Evolutionary conservation across 176 grass and related monocot genomes (phyloP).

Genomic region (Alloteropsis semialata): DNA sequence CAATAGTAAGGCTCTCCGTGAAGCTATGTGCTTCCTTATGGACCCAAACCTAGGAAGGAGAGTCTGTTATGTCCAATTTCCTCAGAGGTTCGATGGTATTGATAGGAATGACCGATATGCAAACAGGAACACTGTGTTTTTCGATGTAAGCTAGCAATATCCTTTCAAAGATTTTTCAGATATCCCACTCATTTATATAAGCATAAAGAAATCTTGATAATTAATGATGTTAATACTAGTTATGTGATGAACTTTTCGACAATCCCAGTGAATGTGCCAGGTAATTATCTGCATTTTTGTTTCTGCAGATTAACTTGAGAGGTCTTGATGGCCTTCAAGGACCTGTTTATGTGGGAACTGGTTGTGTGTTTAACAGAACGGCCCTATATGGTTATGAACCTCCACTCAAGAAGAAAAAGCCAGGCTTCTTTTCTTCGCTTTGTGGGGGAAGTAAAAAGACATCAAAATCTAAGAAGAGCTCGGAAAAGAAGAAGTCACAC

Average conservation of each 20-base stretch:
- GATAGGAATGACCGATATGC: conserved; percentile 97
- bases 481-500: conserved; percentile 90
- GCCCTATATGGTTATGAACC: conserved; percentile 98
- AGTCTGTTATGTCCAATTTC: conserved; percentile 96
- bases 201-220: conserved; percentile 1
- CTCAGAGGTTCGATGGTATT: conserved; percentile 95
- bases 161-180: conserved; percentile 1
- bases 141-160: conserved; percentile 68
- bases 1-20: conserved; percentile 90
- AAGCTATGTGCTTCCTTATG: conserved; percentile 99
- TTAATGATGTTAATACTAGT: conserved; percentile 15
- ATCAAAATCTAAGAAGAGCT: conserved; percentile 60
- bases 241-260: background rate
- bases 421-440: conserved; percentile 62
- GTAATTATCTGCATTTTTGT: conserved; percentile 29
- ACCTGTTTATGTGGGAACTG: conserved; percentile 95
- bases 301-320: conserved; percentile 94
- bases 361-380: conserved; percentile 96
- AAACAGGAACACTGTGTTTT: conserved; percentile 96
- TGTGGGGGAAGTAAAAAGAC: conserved; percentile 75
- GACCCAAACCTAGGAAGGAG: conserved; percentile 89
- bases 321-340: conserved; percentile 97
- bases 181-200: background rate
- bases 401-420: conserved; percentile 68
- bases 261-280: background rate